phyloP scores from a whole-genome alignment of 2,329 filamentous ascomycete genomes.

The Sporothrix dimorphospora region DNA sequence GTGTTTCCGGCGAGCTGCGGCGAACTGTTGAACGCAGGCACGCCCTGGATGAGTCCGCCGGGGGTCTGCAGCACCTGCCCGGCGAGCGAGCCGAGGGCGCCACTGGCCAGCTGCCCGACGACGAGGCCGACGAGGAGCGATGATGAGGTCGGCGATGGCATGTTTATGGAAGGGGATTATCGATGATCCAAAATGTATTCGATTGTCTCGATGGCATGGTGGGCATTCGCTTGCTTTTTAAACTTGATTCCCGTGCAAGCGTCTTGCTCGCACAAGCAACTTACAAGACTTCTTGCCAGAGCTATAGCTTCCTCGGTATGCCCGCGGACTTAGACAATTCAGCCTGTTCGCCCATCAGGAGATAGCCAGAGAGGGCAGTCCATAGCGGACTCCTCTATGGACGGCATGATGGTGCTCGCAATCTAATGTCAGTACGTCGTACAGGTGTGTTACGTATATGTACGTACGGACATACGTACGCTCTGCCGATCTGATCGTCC shows the following conservation, averaged over 20 bases:
- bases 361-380: background rate
- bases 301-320: background rate
- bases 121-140: background rate
- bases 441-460: no score
- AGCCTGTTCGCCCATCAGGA: background rate
- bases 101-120: background rate
- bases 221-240: background rate
- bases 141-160: background rate
- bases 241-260: background rate
- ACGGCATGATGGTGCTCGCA: background rate
- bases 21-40: background rate
- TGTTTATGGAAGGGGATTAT: background rate
- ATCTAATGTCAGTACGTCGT: background rate
- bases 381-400: background rate
- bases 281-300: constrained; percentile 5
- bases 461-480: background rate
- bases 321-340: background rate
- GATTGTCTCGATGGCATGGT: background rate
- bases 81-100: background rate
- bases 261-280: background rate
- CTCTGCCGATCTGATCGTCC: background rate
- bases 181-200: background rate
- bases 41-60: background rate
- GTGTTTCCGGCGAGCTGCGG: background rate
- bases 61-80: background rate